Evolutionary conservation across 306 rosid species (phyloP), one percentile per base, ranked within the genome.

Genomic region (Oxytropis ochrocephala): DNA sequence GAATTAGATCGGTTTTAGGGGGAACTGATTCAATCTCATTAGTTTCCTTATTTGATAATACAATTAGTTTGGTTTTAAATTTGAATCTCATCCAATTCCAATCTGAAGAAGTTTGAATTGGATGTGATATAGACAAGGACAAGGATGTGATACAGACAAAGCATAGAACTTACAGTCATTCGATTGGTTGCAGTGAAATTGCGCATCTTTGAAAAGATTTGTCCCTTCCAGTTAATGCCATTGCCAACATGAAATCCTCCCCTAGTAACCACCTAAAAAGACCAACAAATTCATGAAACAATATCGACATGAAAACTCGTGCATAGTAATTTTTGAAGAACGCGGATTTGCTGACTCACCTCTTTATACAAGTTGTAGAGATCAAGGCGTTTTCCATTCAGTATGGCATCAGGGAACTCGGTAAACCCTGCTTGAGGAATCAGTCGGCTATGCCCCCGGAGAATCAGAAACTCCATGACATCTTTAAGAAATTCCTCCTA

Each of bases 171-270:
- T 95, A 95, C 99, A 42, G 99, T 95, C 99, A 95, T 95, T 82
- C 97, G 87, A 80, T 95, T 95, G 66, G 99, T 91, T 87, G 90
- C 79, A 36, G 99, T 95, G 84, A 87, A 95, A 78, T 95, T 91
- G 72, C 93, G 96, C 97, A 95, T 95, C 86, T 95, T 95, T 21
- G 99, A 95, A 86, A 95, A 95, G 71, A 95, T 95, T 81, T 95
- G 99, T 62, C 99, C 99, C 85, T 95, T 95, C 99, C 99, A 95
- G 83, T 95, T 95, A 89, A 95, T 95, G 75, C 97, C 99, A 69
- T 95, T 95, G 73, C 97, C 99, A 64, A 95, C 99, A 68, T 95
- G 97, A 85, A 95, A 95, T 75, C 99, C 99, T 65, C 99, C 99
- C 80, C 99, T 84, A 2, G 99, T 91, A 49, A 91, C 99, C 85